These are phyloP conservation scores for Mycena indigotica DNA, from an alignment of 768 basidiomycete species.

Conservation along the genomic window DNA sequence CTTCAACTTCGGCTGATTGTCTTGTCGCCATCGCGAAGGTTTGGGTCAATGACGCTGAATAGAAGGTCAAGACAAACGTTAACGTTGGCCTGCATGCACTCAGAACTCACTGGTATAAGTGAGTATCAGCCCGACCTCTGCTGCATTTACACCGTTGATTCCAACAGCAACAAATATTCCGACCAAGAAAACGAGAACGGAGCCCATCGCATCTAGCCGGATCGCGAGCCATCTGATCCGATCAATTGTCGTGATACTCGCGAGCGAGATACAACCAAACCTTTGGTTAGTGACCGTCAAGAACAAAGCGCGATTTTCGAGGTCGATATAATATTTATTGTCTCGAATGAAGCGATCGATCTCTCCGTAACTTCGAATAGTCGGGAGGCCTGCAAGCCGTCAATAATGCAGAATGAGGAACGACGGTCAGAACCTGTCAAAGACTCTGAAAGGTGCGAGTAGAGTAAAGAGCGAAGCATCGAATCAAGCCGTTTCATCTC, in stretches of 20 bases:
- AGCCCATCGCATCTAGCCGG: constrained; percentile 1
- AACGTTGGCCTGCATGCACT: background rate
- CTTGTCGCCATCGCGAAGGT: constrained; percentile 55
- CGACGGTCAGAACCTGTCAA: constrained; percentile 47
- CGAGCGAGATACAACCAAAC: no score
- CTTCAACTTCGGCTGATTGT: constrained; percentile 68
- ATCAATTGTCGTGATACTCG: background rate
- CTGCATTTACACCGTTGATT: constrained; percentile 57
- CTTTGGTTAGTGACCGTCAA: constrained; percentile 1
- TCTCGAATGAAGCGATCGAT: constrained; percentile 59
- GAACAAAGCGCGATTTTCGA: background rate
- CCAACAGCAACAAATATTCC: constrained; percentile 64
- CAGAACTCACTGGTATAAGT: constrained; percentile 57
- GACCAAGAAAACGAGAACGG: constrained; percentile 34
- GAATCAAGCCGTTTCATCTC: constrained; percentile 70
- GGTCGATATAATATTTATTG: constrained; percentile 66
- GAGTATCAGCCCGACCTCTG: constrained; percentile 71
- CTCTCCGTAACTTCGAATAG: constrained; percentile 72
- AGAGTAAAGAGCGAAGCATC: constrained; percentile 71
- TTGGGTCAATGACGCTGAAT: constrained; percentile 51
- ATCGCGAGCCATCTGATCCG: background rate
- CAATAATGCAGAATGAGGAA: background rate
- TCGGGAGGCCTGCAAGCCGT: constrained; percentile 47
- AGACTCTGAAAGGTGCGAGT: constrained; percentile 78
- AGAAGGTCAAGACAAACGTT: no score